These are phyloP conservation scores for Boletellus dicymbophilus DNA, from an alignment of 1,284 basidiomycete genomes.

Conservation along the genomic window DNA sequence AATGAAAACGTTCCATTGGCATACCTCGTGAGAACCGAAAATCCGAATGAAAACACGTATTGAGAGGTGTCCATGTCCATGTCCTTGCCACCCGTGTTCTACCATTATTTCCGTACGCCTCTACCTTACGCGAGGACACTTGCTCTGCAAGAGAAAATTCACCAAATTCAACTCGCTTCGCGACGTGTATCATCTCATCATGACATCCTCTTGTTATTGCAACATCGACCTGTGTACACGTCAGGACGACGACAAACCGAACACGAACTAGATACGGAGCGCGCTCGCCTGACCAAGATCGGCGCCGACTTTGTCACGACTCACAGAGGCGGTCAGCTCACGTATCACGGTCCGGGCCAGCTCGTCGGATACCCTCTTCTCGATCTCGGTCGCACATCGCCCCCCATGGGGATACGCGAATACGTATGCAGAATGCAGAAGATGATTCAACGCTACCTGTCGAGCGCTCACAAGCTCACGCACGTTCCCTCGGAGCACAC, in stretches of 20 bases:
- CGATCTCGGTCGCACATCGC: slow-evolving; percentile 67
- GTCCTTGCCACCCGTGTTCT: slow-evolving; percentile 67
- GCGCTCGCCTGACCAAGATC: slow-evolving; percentile 63
- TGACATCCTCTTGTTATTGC: slow-evolving; percentile 70
- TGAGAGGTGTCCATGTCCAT: no score
- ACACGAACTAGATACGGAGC: slow-evolving; percentile 64
- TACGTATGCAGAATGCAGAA: slow-evolving; percentile 70
- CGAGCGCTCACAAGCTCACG: slow-evolving; percentile 53
- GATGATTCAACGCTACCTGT: slow-evolving; percentile 59
- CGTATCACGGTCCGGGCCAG: slow-evolving; percentile 98
- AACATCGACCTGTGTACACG: slow-evolving; percentile 96
- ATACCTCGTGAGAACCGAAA: no score
- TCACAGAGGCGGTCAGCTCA: slow-evolving; percentile 89
- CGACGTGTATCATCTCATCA: slow-evolving; percentile 50
- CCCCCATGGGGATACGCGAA: slow-evolving; percentile 63
- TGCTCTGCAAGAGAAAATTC: slow-evolving; percentile 69
- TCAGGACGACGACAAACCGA: slow-evolving; percentile 83
- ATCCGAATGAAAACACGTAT: no score
- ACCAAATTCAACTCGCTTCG: slow-evolving; percentile 59
- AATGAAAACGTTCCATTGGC: no score
- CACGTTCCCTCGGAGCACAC: slow-evolving; percentile 67
- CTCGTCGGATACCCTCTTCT: slow-evolving; percentile 95
- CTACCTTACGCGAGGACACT: slow-evolving; percentile 74
- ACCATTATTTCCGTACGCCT: slow-evolving; percentile 74
- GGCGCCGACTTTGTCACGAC: slow-evolving; percentile 90